Conservation (phyloP, 2,329 filamentous ascomycete species). For the Xylariaceae sp. region DNA sequence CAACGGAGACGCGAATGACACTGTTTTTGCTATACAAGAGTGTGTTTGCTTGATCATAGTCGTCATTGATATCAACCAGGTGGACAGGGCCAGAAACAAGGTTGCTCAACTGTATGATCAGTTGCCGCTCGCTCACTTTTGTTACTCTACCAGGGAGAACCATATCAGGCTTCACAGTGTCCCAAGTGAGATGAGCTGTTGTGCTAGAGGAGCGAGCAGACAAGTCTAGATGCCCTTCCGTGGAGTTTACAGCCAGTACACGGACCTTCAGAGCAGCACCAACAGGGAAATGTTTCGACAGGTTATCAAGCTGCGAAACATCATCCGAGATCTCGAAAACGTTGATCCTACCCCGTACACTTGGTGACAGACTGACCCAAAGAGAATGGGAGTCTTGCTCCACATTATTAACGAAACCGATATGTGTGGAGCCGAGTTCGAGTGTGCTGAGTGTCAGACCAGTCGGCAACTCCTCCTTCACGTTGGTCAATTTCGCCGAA, state of each 20-base stretch:
- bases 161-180: slow-evolving; percentile 73
- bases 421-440: slow-evolving; percentile 65
- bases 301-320: slow-evolving; percentile 71
- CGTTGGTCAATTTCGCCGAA: slow-evolving; percentile 71
- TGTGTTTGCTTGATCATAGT: slow-evolving; percentile 78
- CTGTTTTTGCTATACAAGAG: slow-evolving; percentile 78
- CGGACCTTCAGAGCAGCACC: slow-evolving; percentile 84
- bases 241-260: slow-evolving; percentile 70
- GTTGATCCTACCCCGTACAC: slow-evolving; percentile 78
- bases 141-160: slow-evolving; percentile 81
- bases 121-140: slow-evolving; percentile 77
- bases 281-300: slow-evolving; percentile 78
- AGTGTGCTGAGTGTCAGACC: slow-evolving; percentile 71
- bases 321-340: slow-evolving; percentile 86
- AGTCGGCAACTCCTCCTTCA: slow-evolving; percentile 43
- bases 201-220: slow-evolving; percentile 67
- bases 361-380: slow-evolving; percentile 89
- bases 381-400: slow-evolving; percentile 62
- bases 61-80: slow-evolving; percentile 79
- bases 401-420: slow-evolving; percentile 91
- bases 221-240: slow-evolving; percentile 76
- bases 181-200: slow-evolving; percentile 61
- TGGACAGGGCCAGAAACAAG: slow-evolving; percentile 75
- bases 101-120: slow-evolving; percentile 84
- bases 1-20: slow-evolving; percentile 80